phyloP scores from a whole-genome alignment of 2,329 filamentous ascomycete species.

The Xylogone sp. region DNA sequence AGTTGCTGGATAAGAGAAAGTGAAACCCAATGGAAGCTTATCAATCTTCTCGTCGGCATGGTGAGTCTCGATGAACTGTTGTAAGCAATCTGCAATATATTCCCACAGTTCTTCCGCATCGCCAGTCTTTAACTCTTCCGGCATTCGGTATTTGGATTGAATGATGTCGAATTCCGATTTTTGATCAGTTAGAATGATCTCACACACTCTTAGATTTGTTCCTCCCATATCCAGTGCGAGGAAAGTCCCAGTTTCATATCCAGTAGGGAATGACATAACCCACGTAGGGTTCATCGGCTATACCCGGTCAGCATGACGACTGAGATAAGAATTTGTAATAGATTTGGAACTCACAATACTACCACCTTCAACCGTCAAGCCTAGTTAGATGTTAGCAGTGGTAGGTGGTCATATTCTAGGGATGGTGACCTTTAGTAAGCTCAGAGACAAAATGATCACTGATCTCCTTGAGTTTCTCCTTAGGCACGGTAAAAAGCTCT shows the following conservation, averaged over 20 bases:
- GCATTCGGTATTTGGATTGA: conserved; percentile 94
- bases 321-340: neutral
- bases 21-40: conserved; percentile 81
- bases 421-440: conserved; percentile 70
- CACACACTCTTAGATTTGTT: conserved; percentile 91
- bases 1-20: conserved; percentile 91
- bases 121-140: conserved; percentile 85
- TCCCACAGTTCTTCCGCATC: conserved; percentile 86
- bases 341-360: conserved; percentile 69
- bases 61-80: conserved; percentile 86
- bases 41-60: conserved; percentile 64
- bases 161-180: conserved; percentile 92
- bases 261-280: conserved; percentile 87
- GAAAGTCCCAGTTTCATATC: conserved; percentile 82
- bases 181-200: conserved; percentile 82
- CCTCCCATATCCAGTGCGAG: conserved; percentile 94
- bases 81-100: conserved; percentile 87
- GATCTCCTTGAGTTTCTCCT: conserved; percentile 80
- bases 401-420: neutral
- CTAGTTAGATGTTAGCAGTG: conserved; percentile 37
- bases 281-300: conserved; percentile 98
- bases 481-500: conserved; percentile 75
- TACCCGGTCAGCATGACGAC: conserved; percentile 12
- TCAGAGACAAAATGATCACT: conserved; percentile 86
- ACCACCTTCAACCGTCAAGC: conserved; percentile 80